phyloP scores from a whole-genome alignment of 73 alveolate genomes.

The Paraurostyla sp. region DNA sequence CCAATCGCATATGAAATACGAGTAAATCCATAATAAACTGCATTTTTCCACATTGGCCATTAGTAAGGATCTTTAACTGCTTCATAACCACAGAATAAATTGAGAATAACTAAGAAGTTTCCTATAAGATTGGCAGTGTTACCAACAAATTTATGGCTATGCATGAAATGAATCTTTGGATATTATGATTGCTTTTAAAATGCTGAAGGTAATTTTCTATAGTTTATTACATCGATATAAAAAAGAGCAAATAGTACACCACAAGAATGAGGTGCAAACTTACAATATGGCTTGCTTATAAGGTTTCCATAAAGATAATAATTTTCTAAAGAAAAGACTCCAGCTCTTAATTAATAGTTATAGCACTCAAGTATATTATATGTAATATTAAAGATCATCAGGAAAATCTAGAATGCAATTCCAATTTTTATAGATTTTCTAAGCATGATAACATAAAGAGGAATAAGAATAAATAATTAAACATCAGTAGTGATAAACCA shows the following conservation, averaged over 20 bases:
- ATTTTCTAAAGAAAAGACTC: constrained; percentile 42
- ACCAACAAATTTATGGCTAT: neutral
- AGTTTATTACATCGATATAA: constrained; percentile 17
- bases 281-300: constrained; percentile 29
- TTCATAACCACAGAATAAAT: neutral
- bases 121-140: neutral
- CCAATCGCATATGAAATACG: constrained; percentile 2
- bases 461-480: constrained; percentile 17
- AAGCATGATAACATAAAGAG: neutral
- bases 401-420: neutral
- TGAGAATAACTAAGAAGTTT: neutral
- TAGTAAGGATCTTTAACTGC: constrained; percentile 35
- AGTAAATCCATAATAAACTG: constrained; percentile 41
- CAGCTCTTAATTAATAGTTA: constrained; percentile 24
- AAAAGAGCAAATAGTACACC: constrained; percentile 48
- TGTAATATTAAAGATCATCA: neutral
- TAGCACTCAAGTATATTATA: neutral
- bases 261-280: neutral
- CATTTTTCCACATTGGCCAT: constrained; percentile 31
- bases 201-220: neutral
- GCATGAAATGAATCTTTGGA: neutral
- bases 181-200: neutral
- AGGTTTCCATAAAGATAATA: neutral
- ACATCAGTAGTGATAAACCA: constrained; percentile 37
- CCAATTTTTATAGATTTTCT: neutral